A percentile compares a stretch with the other conserved stretches of the same genome.
phyloP scores from a whole-genome alignment of 768 basidiomycete genomes.

The Multifurca ochricompacta region DNA sequence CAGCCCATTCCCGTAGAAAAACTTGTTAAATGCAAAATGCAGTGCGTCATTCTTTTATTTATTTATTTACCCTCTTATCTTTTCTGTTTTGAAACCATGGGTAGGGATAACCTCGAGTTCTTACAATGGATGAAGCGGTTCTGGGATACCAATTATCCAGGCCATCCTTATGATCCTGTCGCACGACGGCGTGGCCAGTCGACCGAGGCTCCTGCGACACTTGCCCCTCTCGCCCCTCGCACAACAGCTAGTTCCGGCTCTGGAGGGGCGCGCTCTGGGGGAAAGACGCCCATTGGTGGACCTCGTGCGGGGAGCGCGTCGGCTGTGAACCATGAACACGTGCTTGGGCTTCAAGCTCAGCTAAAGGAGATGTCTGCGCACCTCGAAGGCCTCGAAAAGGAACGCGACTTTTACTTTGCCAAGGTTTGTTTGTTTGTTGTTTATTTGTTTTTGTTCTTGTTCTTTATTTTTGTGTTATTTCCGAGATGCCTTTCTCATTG shows the following conservation, averaged over 20 bases:
- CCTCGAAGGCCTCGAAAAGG: constrained; percentile 91
- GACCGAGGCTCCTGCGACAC: constrained; percentile 70
- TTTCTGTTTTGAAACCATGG: too few species aligned
- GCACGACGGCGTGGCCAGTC: constrained; percentile 72
- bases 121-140: constrained; percentile 94
- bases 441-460: constrained; percentile 1
- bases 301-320: constrained; percentile 49
- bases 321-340: constrained; percentile 56
- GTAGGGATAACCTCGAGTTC: constrained; percentile 95
- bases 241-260: constrained; percentile 30
- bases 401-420: constrained; percentile 96
- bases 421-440: constrained; percentile 50
- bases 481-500: too few species aligned
- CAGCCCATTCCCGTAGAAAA: constrained; percentile 95
- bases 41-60: constrained; percentile 45
- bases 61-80: constrained; percentile 3
- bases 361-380: constrained; percentile 74
- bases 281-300: constrained; percentile 65
- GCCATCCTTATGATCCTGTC: constrained; percentile 80
- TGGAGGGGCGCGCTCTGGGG: constrained; percentile 43
- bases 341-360: constrained; percentile 65
- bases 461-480: too few species aligned
- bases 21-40: constrained; percentile 98
- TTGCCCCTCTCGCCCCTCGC: constrained; percentile 50
- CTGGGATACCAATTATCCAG: constrained; percentile 90